These are phyloP conservation scores for Globisporangium paddicum DNA, from an alignment of 352 stramenopile species.

Conservation along the genomic window DNA sequence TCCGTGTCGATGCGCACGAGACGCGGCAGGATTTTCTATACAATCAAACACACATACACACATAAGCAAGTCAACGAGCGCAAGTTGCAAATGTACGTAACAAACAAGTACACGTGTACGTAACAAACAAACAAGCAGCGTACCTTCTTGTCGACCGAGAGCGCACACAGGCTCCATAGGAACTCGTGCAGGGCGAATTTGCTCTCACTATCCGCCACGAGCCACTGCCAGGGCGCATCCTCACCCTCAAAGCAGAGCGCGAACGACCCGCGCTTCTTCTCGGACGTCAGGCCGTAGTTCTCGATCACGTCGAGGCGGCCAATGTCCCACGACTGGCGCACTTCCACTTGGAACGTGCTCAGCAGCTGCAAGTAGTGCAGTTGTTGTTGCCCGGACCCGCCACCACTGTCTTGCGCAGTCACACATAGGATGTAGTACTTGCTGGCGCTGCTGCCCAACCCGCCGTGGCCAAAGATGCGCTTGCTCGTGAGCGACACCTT, in stretches of 20 bases:
- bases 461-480: constrained; percentile 36
- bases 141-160: constrained; percentile 50
- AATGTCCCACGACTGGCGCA: constrained; percentile 60
- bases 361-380: constrained; percentile 64
- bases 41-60: not conserved
- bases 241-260: constrained; percentile 48
- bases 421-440: constrained; percentile 73
- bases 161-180: constrained; percentile 60
- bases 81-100: not conserved
- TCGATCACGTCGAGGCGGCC: constrained; percentile 49
- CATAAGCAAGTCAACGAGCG: not conserved
- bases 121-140: not conserved
- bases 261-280: constrained; percentile 53
- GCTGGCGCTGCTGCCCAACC: constrained; percentile 15
- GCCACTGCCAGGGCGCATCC: constrained; percentile 40
- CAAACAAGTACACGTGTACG: too few species aligned
- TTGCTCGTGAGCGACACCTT: constrained; percentile 49
- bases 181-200: constrained; percentile 67
- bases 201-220: constrained; percentile 48
- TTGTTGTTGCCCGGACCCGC: not conserved
- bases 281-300: constrained; percentile 41
- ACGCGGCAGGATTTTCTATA: constrained; percentile 36
- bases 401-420: constrained; percentile 42
- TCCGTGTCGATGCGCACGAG: constrained; percentile 54
- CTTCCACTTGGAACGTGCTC: constrained; percentile 61